Conservation (phyloP, 1,284 basidiomycete species). For the Fomitopsis palustris region DNA sequence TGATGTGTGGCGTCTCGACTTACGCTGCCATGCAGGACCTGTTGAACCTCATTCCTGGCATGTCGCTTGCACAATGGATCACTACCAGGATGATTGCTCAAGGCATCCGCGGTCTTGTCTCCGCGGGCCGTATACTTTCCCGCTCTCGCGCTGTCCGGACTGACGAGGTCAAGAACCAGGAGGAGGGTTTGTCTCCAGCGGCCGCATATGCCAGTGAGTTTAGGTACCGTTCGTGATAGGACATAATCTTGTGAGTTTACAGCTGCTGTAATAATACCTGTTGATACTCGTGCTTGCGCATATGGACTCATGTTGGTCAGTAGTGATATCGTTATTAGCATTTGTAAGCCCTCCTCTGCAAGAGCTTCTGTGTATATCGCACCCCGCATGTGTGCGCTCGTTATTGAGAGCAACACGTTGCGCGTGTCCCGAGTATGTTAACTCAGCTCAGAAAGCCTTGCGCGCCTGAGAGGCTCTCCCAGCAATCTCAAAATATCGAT, state of each 20-base stretch:
- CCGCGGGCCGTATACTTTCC: conserved; percentile 22
- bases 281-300: too few species aligned
- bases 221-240: not conserved
- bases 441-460: too few species aligned
- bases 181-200: conserved; percentile 17
- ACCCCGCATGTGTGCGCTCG: too few species aligned
- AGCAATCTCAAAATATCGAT: conserved; percentile 56
- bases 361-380: too few species aligned
- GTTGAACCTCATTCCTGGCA: conserved; percentile 64
- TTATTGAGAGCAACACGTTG: too few species aligned
- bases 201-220: conserved; percentile 24
- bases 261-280: too few species aligned
- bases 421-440: too few species aligned
- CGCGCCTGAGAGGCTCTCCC: too few species aligned
- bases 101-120: conserved; percentile 37
- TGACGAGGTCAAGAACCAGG: conserved; percentile 16
- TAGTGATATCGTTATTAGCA: too few species aligned
- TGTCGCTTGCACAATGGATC: conserved; percentile 63
- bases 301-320: too few species aligned
- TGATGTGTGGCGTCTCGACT: not conserved
- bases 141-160: conserved; percentile 4
- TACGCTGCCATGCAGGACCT: conserved; percentile 43
- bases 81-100: conserved; percentile 54
- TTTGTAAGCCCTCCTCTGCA: too few species aligned
- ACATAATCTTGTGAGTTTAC: too few species aligned